Percentiles rank a stretch among this genome's conserved stretches.
These are phyloP conservation scores for Millerago galiae DNA, from an alignment of 805 yeast genomes.

Conservation along the genomic window DNA sequence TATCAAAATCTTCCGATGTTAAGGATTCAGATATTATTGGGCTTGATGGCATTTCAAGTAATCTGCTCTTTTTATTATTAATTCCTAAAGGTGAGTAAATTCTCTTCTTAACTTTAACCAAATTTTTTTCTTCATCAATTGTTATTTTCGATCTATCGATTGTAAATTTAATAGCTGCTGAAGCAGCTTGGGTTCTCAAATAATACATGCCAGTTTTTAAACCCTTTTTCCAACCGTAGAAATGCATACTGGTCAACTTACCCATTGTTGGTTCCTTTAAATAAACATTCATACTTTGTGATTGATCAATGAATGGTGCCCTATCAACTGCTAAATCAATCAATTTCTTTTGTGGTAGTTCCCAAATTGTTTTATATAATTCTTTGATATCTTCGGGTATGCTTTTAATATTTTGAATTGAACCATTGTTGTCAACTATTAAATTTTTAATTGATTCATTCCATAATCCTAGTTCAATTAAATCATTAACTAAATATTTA, in stretches of 20 bases:
- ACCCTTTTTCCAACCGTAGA: conserved; percentile 98
- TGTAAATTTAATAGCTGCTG: conserved; percentile 93
- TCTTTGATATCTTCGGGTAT: conserved; percentile 73
- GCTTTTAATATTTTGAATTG: conserved; percentile 66
- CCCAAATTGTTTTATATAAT: conserved; percentile 79
- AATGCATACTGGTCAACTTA: conserved; percentile 95
- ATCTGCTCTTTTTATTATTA: background rate
- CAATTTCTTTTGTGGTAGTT: conserved; percentile 78
- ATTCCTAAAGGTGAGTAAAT: background rate
- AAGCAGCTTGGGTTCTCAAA: conserved; percentile 94
- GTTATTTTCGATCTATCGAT: conserved; percentile 44
- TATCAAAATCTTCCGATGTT: conserved; percentile 6
- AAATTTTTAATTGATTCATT: conserved; percentile 68
- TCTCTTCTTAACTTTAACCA: background rate
- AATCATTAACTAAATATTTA: conserved; percentile 75
- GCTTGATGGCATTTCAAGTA: background rate
- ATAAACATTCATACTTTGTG: conserved; percentile 88
- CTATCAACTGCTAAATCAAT: conserved; percentile 75
- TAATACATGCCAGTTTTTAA: conserved; percentile 98
- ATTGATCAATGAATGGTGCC: conserved; percentile 87
- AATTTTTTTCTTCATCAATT: background rate
- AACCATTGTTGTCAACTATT: conserved; percentile 74
- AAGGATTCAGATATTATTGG: background rate
- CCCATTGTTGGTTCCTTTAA: conserved; percentile 91
- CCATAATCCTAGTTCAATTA: conserved; percentile 80